A percentile compares a stretch with the other conserved stretches of the same genome.
phyloP scores from a whole-genome alignment of 257 asterid genomes.

The Perilla frutescens region DNA sequence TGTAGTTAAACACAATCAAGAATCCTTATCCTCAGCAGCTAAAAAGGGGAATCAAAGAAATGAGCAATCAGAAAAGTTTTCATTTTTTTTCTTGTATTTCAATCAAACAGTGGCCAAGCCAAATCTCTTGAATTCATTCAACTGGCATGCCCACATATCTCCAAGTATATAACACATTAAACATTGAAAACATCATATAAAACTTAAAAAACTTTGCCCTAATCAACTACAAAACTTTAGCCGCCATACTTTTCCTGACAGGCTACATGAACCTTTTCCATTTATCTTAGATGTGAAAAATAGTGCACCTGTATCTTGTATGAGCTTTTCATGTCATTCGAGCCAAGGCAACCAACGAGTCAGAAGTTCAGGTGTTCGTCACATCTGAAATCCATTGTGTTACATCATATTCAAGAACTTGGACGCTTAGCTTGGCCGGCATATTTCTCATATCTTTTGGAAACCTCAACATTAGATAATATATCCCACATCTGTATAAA shows the following conservation, averaged over 20 bases:
- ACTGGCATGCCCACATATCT: too few relatives aligned
- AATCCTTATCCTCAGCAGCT: too few relatives aligned
- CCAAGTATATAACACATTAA: not conserved
- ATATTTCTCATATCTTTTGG: constrained; percentile 54
- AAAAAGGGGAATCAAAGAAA: too few relatives aligned
- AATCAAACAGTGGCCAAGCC: too few relatives aligned
- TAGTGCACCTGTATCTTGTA: not conserved
- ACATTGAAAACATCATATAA: not conserved
- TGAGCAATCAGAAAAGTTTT: too few relatives aligned
- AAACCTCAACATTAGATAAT: constrained; percentile 57
- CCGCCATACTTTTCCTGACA: too few relatives aligned
- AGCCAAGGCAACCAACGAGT: too few relatives aligned
- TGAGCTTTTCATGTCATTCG: not conserved
- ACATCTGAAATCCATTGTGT: not conserved
- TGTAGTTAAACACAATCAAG: too few relatives aligned
- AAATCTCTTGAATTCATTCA: too few relatives aligned
- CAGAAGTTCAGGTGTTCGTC: not conserved
- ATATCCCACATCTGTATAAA: constrained; percentile 71
- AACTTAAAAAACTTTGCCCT: not conserved
- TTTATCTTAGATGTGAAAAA: not conserved
- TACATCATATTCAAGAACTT: constrained; percentile 33
- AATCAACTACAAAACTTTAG: constrained; percentile 12
- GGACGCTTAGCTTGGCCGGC: constrained; percentile 34
- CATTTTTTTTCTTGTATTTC: too few relatives aligned
- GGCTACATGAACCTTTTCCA: not conserved